Evolutionary conservation across 2,329 filamentous ascomycete genomes (phyloP).

Genomic region (Pseudogymnoascus verrucosus): DNA sequence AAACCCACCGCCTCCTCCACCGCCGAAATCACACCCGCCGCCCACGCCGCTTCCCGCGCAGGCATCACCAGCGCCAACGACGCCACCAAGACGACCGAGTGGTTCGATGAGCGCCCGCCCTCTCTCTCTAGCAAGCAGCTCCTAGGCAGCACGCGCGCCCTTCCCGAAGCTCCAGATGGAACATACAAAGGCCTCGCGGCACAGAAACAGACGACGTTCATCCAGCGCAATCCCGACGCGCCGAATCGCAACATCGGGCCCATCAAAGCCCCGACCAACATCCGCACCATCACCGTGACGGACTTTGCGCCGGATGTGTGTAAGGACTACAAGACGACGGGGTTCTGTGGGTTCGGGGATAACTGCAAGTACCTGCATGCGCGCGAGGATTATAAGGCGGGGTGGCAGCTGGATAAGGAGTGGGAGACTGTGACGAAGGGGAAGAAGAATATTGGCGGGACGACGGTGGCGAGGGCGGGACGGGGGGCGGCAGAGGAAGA

Average conservation of each 20-base stretch:
- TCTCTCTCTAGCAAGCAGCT: slow-evolving; percentile 41
- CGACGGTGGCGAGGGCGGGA: slow-evolving; percentile 30
- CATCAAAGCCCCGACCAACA: slow-evolving; percentile 79
- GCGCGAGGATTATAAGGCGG: slow-evolving; percentile 74
- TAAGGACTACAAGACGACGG: slow-evolving; percentile 85
- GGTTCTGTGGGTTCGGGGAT: slow-evolving; percentile 48
- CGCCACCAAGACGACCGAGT: slow-evolving; percentile 81
- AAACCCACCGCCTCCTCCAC: slow-evolving; percentile 33
- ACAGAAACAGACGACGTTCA: slow-evolving; percentile 54
- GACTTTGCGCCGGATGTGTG: slow-evolving; percentile 92
- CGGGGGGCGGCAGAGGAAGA: slow-evolving; percentile 32
- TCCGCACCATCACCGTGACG: slow-evolving; percentile 81
- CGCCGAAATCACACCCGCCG: slow-evolving; percentile 42
- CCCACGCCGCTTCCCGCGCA: slow-evolving; percentile 53
- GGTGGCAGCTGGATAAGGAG: slow-evolving; percentile 90
- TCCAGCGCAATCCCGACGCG: slow-evolving; percentile 73
- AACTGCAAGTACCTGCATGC: slow-evolving; percentile 75
- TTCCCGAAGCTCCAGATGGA: slow-evolving; percentile 43
- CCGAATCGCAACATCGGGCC: slow-evolving; percentile 67
- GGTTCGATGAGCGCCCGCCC: slow-evolving; percentile 64
- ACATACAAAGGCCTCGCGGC: slow-evolving; percentile 71
- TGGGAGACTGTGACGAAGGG: slow-evolving; percentile 82
- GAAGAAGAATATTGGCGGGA: slow-evolving; percentile 54
- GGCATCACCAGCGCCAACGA: slow-evolving; percentile 66
- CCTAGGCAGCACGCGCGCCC: slow-evolving; percentile 46